phyloP scores from a whole-genome alignment of 2,329 filamentous ascomycete genomes.

The Phaeosphaeriaceae sp. region DNA sequence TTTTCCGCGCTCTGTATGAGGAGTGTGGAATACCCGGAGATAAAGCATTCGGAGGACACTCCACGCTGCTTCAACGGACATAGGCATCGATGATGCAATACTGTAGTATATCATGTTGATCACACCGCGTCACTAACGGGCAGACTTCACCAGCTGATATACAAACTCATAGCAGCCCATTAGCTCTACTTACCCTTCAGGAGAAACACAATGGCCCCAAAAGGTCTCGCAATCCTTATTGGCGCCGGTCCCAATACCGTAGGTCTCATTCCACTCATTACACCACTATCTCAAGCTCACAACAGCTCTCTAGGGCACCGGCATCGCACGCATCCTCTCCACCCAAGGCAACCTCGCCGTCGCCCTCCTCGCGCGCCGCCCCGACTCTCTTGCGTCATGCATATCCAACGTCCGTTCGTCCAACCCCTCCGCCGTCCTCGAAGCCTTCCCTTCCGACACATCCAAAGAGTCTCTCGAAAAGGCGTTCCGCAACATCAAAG shows the following conservation, averaged over 20 bases:
- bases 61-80: neutral
- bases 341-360: slow-evolving; percentile 63
- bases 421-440: slow-evolving; percentile 55
- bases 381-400: slow-evolving; percentile 54
- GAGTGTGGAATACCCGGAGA: neutral
- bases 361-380: slow-evolving; percentile 60
- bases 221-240: slow-evolving; percentile 42
- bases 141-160: neutral
- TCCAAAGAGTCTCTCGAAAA: slow-evolving; percentile 54
- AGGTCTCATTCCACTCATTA: neutral
- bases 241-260: slow-evolving; percentile 44
- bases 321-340: slow-evolving; percentile 64
- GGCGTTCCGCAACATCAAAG: slow-evolving; percentile 59
- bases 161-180: neutral
- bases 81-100: slow-evolving; percentile 1
- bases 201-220: slow-evolving; percentile 31
- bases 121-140: neutral
- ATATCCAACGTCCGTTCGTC: slow-evolving; percentile 51
- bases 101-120: slow-evolving; percentile 1
- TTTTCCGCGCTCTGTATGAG: too few relatives aligned
- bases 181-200: neutral
- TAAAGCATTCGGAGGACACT: neutral
- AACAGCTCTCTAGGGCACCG: slow-evolving; percentile 53
- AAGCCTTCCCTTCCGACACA: slow-evolving; percentile 62
- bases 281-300: neutral